Evolutionary conservation across 2,329 filamentous ascomycete genomes (phyloP).

Genomic region (Sporothrix brunneoviolacea): DNA sequence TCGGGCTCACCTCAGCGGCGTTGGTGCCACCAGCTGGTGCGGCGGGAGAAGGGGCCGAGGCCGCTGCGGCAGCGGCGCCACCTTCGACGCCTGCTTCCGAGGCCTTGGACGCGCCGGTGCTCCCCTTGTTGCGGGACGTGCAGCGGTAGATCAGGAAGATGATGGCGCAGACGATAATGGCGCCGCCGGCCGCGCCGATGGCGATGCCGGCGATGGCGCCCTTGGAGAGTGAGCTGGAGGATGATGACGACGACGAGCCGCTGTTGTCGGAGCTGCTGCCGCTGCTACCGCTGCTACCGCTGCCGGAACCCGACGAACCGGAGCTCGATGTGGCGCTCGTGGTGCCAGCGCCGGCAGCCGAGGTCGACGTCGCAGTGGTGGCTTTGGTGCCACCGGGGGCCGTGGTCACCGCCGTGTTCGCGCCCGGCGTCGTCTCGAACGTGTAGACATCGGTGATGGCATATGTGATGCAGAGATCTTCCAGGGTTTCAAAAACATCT

Average conservation of each 20-base stretch:
- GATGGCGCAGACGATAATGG: conserved; percentile 10
- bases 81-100: background rate
- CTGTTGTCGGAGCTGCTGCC: too few relatives aligned
- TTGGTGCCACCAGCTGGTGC: background rate
- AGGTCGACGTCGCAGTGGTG: background rate
- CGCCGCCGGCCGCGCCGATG: conserved; percentile 13
- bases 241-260: background rate
- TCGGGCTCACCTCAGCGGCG: background rate
- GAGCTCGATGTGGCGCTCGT: background rate
- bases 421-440: background rate
- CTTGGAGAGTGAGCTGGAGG: conserved; percentile 12
- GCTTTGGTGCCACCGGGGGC: background rate
- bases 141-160: conserved; percentile 15
- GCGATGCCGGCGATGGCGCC: conserved; percentile 17
- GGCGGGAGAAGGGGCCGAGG: background rate
- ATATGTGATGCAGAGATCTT: too few relatives aligned
- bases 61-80: background rate
- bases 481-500: too few relatives aligned
- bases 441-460: background rate
- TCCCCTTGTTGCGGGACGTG: background rate
- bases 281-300: too few relatives aligned
- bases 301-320: background rate
- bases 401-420: background rate
- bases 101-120: background rate
- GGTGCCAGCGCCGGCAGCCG: background rate